Percentiles rank a stretch among this genome's conserved stretches.
Conservation (phyloP, 306 rosid genomes). For the Vigna nakashimae region DNA sequence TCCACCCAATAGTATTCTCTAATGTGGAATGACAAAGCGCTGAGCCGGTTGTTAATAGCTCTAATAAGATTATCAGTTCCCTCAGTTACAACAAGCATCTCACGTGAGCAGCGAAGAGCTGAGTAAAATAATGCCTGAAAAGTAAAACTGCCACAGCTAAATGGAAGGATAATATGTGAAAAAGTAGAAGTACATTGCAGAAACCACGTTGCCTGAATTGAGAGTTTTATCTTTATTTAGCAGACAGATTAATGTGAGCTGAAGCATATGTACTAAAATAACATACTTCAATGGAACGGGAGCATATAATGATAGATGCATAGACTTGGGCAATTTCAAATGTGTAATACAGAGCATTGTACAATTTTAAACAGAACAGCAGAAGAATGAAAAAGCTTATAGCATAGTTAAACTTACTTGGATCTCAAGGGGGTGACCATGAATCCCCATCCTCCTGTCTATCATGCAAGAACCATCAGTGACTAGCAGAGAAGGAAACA, state of each 20-base stretch:
- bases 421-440: conserved; percentile 98
- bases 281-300: conserved; percentile 8
- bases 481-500: conserved; percentile 95
- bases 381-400: conserved; percentile 34
- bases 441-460: conserved; percentile 97
- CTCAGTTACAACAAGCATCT: conserved; percentile 78
- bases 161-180: conserved; percentile 20
- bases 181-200: background rate
- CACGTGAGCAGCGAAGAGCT: conserved; percentile 93
- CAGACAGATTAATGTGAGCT: conserved; percentile 19
- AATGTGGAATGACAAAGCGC: conserved; percentile 95
- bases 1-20: conserved; percentile 97
- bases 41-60: conserved; percentile 92
- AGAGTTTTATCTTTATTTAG: conserved; percentile 34
- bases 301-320: background rate
- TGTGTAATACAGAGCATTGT: conserved; percentile 16
- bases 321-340: conserved; percentile 8
- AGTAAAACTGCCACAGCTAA: conserved; percentile 39
- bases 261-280: conserved; percentile 10
- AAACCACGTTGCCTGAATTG: conserved; percentile 21
- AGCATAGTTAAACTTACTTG: conserved; percentile 65
- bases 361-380: conserved; percentile 17
- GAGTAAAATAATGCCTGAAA: conserved; percentile 93
- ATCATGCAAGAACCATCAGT: conserved; percentile 99
- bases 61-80: conserved; percentile 77